Evolutionary conservation across 306 rosid species (phyloP), one percentile per base, ranked within the genome.

Genomic region (Alnus rubra): DNA sequence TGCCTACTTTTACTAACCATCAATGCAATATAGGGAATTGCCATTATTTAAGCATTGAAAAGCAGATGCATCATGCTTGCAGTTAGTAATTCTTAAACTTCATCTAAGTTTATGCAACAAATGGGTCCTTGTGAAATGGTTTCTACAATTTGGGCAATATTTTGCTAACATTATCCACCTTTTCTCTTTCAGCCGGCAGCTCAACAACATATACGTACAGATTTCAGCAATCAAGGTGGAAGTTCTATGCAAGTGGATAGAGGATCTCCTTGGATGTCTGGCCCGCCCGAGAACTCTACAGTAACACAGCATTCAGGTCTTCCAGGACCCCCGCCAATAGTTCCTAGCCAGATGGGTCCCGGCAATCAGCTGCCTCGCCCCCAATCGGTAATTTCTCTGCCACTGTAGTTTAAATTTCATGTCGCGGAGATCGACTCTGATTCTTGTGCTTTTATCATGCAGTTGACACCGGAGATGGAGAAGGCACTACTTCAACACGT

Each of bases 391-490:
- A 51, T 63, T 48, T 64, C 23, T 50, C 80, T 19, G 63, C 62
- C 30, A 28, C 76, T 75, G 19, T n/a, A n/a, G n/a, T 63, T 59
- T 54, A 55, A 13, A 35, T 74, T 53, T 77, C 23, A 58, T 60
- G 39, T 81, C 23, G 33, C 35, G 74, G 58, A 50, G 30, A 71
- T 71, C 52, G 10, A 8, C 6, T 2, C 4, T 65, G 19, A 7
- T 2, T 35, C 52, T 60, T 77, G 52, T 59, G 64, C 4, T 45
- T n/a, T n/a, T 47, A 28, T 85, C 68, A 69, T 85, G 82, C 80
- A 96, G 99, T 87, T 96, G 89, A 83, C 87, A 62, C 96, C 92
- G 31, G 99, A 95, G 64, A 92, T 90, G 98, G 99, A 95, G 90
- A 91, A 90, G 89, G 92, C 91, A 1, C 82, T 93, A 79, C 99